Base-by-base conservation (phyloP, 805 yeast species). In the Nakazawaea populi region DNA sequence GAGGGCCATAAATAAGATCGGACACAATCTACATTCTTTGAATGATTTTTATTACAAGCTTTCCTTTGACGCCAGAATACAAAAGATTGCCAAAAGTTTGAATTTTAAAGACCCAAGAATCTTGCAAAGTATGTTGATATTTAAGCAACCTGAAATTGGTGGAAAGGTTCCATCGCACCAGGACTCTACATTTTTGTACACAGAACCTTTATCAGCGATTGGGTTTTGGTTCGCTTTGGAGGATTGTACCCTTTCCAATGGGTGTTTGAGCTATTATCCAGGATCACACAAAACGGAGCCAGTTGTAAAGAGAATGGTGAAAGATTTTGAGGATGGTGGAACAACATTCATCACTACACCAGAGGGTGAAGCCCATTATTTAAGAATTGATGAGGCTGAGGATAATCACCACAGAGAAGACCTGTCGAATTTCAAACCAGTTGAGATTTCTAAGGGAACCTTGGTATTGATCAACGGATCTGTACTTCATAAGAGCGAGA, bases 171-270 rank as follows among this genome's bases (percentile, higher is more conserved):
- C 92, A 4, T 70, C 86, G 1, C 95, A 87, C 59, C 86, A 83
- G 49, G 95, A 87, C 62, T 89, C 82, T 2, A 80, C 81, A 2
- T 87, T 87, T 57, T 69, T 87, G 29, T 87, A 73, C 64, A 87
- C 94, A 0, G 70, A 79, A 14, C 95, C 95, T 3, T 82, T 77
- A 47, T 68, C 80, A 2, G 89, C 90, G 1, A 63, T 86, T 39
- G 95, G 95, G 2, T 87, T 84, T 61, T 87, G 95, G 95, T 79
- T 82, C 60, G 91, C 94, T 0, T 65, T 87, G 55, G 89, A 87
- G 58, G 87, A 85, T 58, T 87, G 94, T 62, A 81, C 84, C 1
- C 52, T 62, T 1, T 68, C 66, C 5, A 87, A 87, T 63, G 94
- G 95, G 0, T 85, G 92, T 52, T 68, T 87, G 18, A 76, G 81